Conservation (phyloP, 208 protist species). For the Acanthamoeba sp. region DNA sequence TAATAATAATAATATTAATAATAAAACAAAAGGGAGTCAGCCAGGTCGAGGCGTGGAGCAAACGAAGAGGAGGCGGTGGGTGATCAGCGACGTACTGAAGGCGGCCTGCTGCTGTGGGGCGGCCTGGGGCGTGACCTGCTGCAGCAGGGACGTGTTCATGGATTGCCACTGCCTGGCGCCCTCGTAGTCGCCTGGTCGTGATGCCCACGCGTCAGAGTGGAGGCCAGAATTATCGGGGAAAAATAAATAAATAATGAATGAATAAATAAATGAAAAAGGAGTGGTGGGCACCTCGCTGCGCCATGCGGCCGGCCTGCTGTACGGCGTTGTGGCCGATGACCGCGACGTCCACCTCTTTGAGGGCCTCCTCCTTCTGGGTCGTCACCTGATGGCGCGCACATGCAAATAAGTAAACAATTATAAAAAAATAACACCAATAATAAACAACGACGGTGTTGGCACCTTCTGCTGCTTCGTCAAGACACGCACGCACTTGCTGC, state of each 20-base stretch:
- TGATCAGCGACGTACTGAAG: not conserved
- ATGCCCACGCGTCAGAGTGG: too few species aligned
- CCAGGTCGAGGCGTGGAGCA: too few species aligned
- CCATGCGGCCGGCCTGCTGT: slow-evolving; percentile 70
- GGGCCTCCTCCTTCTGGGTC: not conserved
- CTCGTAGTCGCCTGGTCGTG: slow-evolving; percentile 26
- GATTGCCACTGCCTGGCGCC: slow-evolving; percentile 11
- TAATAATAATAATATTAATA: too few species aligned
- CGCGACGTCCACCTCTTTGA: not conserved
- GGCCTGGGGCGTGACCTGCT: not conserved
- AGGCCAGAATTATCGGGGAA: not conserved
- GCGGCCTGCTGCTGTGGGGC: not conserved
- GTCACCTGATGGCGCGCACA: not conserved
- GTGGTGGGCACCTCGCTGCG: not conserved
- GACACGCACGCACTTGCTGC: slow-evolving; percentile 78
- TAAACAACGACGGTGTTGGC: not conserved
- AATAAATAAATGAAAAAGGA: not conserved
- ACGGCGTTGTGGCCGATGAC: slow-evolving; percentile 70
- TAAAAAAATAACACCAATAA: not conserved
- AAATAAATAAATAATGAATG: not conserved
- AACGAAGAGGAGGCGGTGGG: not conserved
- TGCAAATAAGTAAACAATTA: not conserved
- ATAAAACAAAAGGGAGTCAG: not conserved
- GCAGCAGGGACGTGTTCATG: not conserved
- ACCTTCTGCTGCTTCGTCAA: slow-evolving; percentile 43